Base-by-base conservation (phyloP, 495 filamentous ascomycete species). In the Daldinia vernicosa region DNA sequence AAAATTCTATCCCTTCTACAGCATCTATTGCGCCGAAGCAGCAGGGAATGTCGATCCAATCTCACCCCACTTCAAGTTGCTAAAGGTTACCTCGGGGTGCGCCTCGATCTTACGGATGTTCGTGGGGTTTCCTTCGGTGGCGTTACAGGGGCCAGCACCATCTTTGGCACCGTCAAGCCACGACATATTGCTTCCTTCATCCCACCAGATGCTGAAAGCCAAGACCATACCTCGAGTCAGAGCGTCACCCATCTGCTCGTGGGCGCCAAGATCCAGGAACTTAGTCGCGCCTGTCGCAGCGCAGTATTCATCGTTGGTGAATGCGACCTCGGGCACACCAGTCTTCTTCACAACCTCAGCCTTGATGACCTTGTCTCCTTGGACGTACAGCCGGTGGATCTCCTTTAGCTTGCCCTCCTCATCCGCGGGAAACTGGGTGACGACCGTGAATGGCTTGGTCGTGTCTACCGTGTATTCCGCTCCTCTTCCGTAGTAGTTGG, bases 141-240 rank as follows among this genome's bases (percentile, higher is more conserved):
- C 83, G 65, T 83, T 87, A 74, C 90, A 92, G 28, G 89, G 89
- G 3, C 89, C 89, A 19, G 85, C 79, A 40, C 70, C 78, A 11
- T 81, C 77, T 66, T 64, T 77, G 6, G 79, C 80, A 45, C 81
- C 79, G 71, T 91, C 89, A 12, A 92, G 76, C 89, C 89, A 91
- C 45, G 82, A 81, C 89, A 91, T 91, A 74, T 82, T 85, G 1
- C 79, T 77, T n/a, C 81, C 78, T 15, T 78, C 75, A 59, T 88
- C 87, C 77, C 86, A 87, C 89, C 89, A 91, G 61, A 92, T 83
- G 67, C 82, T 85, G 70, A 91, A 84, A 1, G 84, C 81, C n/a
- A 91, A 74, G 1, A 90, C 88, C 89, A 92, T 92, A 2, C 89
- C 89, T 0, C 87, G 74, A 0, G 65, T 78, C 33, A 92, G 77